Conservation (phyloP, 2,329 filamentous ascomycete genomes). For the Aspergillus sp. region DNA sequence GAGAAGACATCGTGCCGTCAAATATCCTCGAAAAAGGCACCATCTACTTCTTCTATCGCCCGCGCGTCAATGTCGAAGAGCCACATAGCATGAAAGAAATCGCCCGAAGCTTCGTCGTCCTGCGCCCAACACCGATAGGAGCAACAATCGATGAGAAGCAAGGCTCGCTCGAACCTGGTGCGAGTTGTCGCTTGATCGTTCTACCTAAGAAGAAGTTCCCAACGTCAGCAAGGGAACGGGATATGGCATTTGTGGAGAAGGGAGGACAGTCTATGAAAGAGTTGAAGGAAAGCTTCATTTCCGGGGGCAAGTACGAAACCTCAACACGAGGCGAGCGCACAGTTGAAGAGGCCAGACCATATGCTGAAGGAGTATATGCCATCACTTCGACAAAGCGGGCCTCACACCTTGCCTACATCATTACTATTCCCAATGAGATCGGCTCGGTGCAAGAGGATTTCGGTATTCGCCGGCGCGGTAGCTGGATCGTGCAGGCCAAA, state of each 20-base stretch:
- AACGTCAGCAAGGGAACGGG: slow-evolving; percentile 59
- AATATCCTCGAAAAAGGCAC: slow-evolving; percentile 78
- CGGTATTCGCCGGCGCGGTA: slow-evolving; percentile 63
- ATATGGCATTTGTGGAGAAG: slow-evolving; percentile 80
- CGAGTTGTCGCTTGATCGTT: slow-evolving; percentile 64
- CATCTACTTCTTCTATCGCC: slow-evolving; percentile 84
- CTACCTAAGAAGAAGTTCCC: slow-evolving; percentile 82
- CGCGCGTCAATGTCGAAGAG: slow-evolving; percentile 65
- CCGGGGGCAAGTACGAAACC: slow-evolving; percentile 62
- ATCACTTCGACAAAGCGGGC: slow-evolving; percentile 65
- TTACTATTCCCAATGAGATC: slow-evolving; percentile 64
- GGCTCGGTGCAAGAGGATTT: slow-evolving; percentile 69
- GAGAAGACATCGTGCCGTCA: slow-evolving; percentile 48
- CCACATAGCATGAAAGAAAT: slow-evolving; percentile 65
- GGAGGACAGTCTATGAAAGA: slow-evolving; percentile 57
- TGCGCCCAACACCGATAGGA: slow-evolving; percentile 65
- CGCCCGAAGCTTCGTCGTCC: slow-evolving; percentile 69
- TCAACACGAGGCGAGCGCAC: slow-evolving; percentile 66
- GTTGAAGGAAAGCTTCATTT: slow-evolving; percentile 66
- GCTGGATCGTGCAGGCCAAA: slow-evolving; percentile 72
- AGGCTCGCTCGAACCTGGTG: slow-evolving; percentile 48
- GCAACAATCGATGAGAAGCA: slow-evolving; percentile 54
- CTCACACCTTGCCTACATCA: slow-evolving; percentile 71
- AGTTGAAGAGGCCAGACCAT: slow-evolving; percentile 61
- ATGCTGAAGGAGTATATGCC: slow-evolving; percentile 82